Evolutionary conservation across 2,329 filamentous ascomycete genomes (phyloP).

Genomic region (Monilinia fructicola): DNA sequence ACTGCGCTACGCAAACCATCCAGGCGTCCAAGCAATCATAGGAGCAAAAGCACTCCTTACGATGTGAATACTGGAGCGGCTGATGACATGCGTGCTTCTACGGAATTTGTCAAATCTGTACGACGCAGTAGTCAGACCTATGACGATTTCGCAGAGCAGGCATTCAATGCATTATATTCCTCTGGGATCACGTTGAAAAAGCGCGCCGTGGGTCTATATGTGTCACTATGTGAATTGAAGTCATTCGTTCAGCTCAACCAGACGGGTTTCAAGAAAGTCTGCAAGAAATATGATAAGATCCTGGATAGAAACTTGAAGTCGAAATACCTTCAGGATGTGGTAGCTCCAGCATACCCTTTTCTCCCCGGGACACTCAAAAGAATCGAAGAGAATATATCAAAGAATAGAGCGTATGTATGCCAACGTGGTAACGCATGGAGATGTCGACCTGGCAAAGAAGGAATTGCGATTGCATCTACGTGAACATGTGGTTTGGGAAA

Average conservation of each 20-base stretch:
- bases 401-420: slow-evolving; percentile 80
- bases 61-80: slow-evolving; percentile 32
- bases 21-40: slow-evolving; percentile 37
- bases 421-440: slow-evolving; percentile 77
- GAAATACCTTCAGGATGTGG: slow-evolving; percentile 70
- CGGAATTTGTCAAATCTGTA: slow-evolving; percentile 58
- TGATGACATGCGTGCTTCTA: slow-evolving; percentile 61
- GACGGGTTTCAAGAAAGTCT: slow-evolving; percentile 91
- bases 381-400: slow-evolving; percentile 69
- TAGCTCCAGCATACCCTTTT: slow-evolving; percentile 82
- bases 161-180: slow-evolving; percentile 65
- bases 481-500: slow-evolving; percentile 98
- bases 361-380: slow-evolving; percentile 66
- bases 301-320: slow-evolving; percentile 77
- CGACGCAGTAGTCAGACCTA: slow-evolving; percentile 65
- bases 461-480: slow-evolving; percentile 87
- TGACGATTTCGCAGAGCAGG: slow-evolving; percentile 77
- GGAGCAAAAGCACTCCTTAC: slow-evolving; percentile 40
- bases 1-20: slow-evolving; percentile 44
- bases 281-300: slow-evolving; percentile 99
- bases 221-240: slow-evolving; percentile 90
- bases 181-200: slow-evolving; percentile 87
- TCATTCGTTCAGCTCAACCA: slow-evolving; percentile 95
- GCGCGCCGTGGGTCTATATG: slow-evolving; percentile 81
- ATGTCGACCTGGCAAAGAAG: slow-evolving; percentile 72